phyloP scores from a whole-genome alignment of 31 red algal species.

The Porphyra umbilicalis region DNA sequence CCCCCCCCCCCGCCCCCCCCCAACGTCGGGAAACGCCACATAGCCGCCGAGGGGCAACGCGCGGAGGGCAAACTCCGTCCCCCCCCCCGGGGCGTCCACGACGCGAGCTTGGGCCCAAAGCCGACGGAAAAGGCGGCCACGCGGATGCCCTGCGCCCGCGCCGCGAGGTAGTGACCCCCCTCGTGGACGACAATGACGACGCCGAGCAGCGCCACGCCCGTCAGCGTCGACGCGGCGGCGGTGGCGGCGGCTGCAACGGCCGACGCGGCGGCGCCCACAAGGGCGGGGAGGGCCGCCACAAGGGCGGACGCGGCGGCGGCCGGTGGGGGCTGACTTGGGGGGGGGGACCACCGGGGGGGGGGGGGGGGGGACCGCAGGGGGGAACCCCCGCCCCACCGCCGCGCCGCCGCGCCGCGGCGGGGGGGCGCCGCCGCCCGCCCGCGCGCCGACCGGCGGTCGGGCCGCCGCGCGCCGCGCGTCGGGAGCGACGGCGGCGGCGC shows the following conservation, averaged over 20 bases:
- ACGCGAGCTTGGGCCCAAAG: constrained; percentile 67
- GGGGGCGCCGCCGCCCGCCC: neutral
- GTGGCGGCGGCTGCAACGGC: neutral
- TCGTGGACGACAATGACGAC: constrained; percentile 77
- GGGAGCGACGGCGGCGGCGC: no score
- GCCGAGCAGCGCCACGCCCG: constrained; percentile 43
- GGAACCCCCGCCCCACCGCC: neutral
- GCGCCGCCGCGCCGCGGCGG: neutral
- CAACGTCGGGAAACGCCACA: constrained; percentile 70
- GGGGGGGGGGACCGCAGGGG: no score
- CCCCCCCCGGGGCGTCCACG: constrained; percentile 24
- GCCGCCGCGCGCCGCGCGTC: neutral
- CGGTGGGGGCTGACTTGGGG: neutral
- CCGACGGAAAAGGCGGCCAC: constrained; percentile 83
- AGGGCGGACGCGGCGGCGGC: neutral
- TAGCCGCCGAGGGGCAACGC: constrained; percentile 81
- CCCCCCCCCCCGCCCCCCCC: neutral
- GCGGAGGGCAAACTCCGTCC: constrained; percentile 76
- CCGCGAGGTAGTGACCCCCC: constrained; percentile 75
- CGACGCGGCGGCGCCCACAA: neutral
- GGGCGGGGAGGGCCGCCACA: neutral
- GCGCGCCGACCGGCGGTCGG: neutral
- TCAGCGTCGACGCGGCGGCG: constrained; percentile 25
- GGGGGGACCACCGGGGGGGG: neutral
- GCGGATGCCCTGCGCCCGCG: constrained; percentile 63